phyloP scores from a whole-genome alignment of 176 grass and related monocot species.

The Triticum turgidum region DNA sequence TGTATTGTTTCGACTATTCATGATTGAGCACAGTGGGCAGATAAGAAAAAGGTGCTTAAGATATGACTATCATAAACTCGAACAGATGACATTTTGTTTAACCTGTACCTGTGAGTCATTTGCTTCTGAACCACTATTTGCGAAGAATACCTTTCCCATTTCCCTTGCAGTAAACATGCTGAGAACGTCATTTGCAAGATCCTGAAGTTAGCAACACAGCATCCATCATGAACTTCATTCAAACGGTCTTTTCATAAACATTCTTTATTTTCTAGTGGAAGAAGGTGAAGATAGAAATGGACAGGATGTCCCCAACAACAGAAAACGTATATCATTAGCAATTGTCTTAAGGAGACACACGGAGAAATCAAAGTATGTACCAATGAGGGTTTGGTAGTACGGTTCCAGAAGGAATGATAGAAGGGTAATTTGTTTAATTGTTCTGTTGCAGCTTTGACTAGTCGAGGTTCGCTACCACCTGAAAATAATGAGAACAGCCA shows the following conservation, averaged over 20 bases:
- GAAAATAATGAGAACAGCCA: slow-evolving; percentile 39
- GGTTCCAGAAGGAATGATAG: slow-evolving; percentile 98
- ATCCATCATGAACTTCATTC: slow-evolving; percentile 6
- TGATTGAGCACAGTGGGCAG: neutral
- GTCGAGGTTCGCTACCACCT: slow-evolving; percentile 88
- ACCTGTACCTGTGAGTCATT: slow-evolving; percentile 84
- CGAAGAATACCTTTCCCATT: slow-evolving; percentile 97
- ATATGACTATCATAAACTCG: neutral
- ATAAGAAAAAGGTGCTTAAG: neutral
- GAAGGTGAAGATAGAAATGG: neutral
- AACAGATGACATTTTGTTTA: neutral
- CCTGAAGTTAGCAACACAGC: slow-evolving; percentile 42
- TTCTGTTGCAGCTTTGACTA: slow-evolving; percentile 77
- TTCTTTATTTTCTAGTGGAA: neutral
- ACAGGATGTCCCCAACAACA: slow-evolving; percentile 8
- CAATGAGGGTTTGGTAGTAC: slow-evolving; percentile 90
- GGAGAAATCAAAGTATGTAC: slow-evolving; percentile 38
- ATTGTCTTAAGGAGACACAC: neutral
- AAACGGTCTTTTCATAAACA: neutral
- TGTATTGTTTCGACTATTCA: neutral
- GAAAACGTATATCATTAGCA: neutral
- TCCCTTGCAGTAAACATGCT: slow-evolving; percentile 73
- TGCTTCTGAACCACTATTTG: slow-evolving; percentile 97
- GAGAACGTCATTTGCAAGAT: slow-evolving; percentile 88
- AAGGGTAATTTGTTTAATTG: slow-evolving; percentile 93